These are phyloP conservation scores for Salix arbutifolia DNA, from an alignment of 345 rosid species.

Conservation along the genomic window DNA sequence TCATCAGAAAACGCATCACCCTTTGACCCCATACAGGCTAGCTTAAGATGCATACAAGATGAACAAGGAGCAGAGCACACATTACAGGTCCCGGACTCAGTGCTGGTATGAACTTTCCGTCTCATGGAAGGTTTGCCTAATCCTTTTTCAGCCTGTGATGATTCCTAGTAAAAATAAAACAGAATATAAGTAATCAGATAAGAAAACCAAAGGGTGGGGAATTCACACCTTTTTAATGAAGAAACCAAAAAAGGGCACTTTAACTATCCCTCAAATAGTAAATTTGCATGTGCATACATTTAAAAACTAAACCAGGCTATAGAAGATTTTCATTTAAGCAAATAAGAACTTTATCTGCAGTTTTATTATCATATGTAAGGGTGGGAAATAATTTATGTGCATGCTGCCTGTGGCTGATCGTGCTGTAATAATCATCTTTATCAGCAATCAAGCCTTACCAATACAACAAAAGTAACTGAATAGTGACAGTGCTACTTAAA, in stretches of 20 bases:
- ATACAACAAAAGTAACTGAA: neutral
- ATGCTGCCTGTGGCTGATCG: neutral
- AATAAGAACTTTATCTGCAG: neutral
- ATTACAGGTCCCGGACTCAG: conserved; percentile 77
- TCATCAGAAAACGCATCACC: conserved; percentile 62
- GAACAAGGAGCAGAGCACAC: conserved; percentile 81
- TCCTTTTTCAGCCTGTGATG: conserved; percentile 33
- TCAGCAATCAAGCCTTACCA: neutral
- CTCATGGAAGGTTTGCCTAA: conserved; percentile 39
- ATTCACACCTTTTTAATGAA: neutral
- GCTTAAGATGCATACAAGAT: conserved; percentile 66
- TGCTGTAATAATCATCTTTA: neutral
- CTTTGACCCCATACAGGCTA: conserved; percentile 49
- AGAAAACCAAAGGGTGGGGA: neutral
- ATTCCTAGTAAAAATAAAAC: conserved; percentile 28
- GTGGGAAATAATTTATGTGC: neutral
- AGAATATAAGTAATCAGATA: conserved; percentile 1
- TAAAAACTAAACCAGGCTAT: neutral
- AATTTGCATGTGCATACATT: neutral
- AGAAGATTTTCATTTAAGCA: neutral
- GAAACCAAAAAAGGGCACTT: neutral
- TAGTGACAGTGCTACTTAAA: neutral
- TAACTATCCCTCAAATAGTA: neutral
- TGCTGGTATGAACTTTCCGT: conserved; percentile 36
- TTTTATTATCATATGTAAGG: neutral